Conservation (phyloP, 192 early-diverging fungal genomes). For the Phlyctochytrium planicorne region DNA sequence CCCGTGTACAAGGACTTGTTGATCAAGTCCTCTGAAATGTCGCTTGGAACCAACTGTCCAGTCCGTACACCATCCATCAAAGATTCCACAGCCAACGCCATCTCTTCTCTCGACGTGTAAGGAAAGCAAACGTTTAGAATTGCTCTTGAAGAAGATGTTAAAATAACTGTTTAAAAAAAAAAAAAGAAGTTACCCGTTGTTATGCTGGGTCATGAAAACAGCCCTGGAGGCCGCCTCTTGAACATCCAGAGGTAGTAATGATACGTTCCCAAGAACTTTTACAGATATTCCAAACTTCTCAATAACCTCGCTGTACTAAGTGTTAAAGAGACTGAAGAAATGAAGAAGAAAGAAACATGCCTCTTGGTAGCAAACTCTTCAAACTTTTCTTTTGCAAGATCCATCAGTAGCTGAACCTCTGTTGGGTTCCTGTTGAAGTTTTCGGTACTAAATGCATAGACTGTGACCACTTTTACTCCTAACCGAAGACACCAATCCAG, state of each 20-base stretch:
- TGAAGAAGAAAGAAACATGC: conserved; percentile 44
- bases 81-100: conserved; percentile 58
- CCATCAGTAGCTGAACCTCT: conserved; percentile 87
- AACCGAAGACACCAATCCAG: conserved; percentile 86
- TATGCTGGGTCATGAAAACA: conserved; percentile 50
- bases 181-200: conserved; percentile 32
- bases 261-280: conserved; percentile 76
- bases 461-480: conserved; percentile 82
- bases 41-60: conserved; percentile 52
- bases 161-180: neutral
- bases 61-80: conserved; percentile 49
- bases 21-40: neutral
- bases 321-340: neutral
- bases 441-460: conserved; percentile 97
- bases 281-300: conserved; percentile 68
- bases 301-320: conserved; percentile 65
- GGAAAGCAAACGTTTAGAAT: conserved; percentile 89
- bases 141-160: too few species aligned
- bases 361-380: conserved; percentile 68
- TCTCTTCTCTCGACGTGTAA: conserved; percentile 92
- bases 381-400: conserved; percentile 75
- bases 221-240: conserved; percentile 57
- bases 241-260: conserved; percentile 67
- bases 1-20: neutral
- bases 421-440: conserved; percentile 85